Evolutionary conservation across 176 grass and related monocot genomes (phyloP).

Genomic region (Ampelocalamus luodianensis): DNA sequence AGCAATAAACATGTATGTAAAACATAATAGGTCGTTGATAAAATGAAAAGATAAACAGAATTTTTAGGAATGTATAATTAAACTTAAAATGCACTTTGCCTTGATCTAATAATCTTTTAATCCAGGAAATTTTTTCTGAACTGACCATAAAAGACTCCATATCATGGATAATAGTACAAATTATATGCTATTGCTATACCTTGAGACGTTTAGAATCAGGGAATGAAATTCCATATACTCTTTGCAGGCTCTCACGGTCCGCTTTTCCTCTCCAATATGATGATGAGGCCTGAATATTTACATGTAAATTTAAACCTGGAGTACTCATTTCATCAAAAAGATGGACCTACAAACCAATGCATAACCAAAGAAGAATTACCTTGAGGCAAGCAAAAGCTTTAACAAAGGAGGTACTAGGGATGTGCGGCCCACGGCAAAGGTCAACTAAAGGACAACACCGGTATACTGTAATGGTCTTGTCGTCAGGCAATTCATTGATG

Average conservation of each 20-base stretch:
- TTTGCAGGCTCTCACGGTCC: conserved; percentile 93
- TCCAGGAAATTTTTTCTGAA: not conserved
- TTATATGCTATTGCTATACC: conserved; percentile 53
- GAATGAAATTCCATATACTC: conserved; percentile 98
- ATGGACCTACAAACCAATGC: conserved; percentile 3
- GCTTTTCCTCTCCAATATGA: conserved; percentile 98
- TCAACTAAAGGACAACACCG: conserved; percentile 95
- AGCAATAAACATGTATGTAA: not conserved
- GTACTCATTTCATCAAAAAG: conserved; percentile 26
- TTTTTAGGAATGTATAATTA: not conserved
- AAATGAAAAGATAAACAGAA: conserved; percentile 21
- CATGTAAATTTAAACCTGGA: conserved; percentile 42
- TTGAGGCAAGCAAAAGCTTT: conserved; percentile 97
- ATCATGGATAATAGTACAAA: conserved; percentile 13
- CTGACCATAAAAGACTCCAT: conserved; percentile 14
- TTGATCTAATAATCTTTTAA: conserved; percentile 17
- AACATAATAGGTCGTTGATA: not conserved
- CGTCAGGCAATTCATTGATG: conserved; percentile 89
- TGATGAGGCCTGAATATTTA: conserved; percentile 76
- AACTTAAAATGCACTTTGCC: not conserved
- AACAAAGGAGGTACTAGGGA: conserved; percentile 93
- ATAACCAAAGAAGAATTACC: conserved; percentile 60
- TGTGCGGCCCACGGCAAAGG: conserved; percentile 97
- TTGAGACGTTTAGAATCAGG: conserved; percentile 96
- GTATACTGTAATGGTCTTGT: conserved; percentile 99